Percentiles rank a stretch among this genome's conserved stretches.
phyloP scores from a whole-genome alignment of 495 filamentous ascomycete species.

The Tetracladium marchalianum region DNA sequence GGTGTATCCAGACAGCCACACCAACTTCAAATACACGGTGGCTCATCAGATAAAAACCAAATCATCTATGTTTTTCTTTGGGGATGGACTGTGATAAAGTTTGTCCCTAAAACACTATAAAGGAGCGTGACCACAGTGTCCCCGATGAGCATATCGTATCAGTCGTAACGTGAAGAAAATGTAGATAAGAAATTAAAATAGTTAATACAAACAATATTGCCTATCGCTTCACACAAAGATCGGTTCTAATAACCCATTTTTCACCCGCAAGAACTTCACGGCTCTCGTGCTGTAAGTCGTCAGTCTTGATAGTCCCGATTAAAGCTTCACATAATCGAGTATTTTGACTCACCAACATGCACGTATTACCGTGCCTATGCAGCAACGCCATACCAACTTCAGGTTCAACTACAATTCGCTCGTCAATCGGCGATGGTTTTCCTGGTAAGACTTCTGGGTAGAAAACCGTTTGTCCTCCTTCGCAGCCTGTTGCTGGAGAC shows the following conservation, averaged over 20 bases:
- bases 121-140: too few relatives aligned
- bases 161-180: too few relatives aligned
- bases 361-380: conserved; percentile 82
- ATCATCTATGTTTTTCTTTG: too few relatives aligned
- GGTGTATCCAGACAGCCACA: too few relatives aligned
- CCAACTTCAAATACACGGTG: too few relatives aligned
- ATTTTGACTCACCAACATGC: conserved; percentile 46
- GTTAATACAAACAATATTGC: background rate
- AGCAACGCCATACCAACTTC: conserved; percentile 78
- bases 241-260: conserved; percentile 89
- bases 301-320: conserved; percentile 6
- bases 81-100: too few relatives aligned
- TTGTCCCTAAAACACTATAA: too few relatives aligned
- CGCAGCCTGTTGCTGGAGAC: conserved; percentile 51
- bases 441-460: conserved; percentile 50
- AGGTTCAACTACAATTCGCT: conserved; percentile 55
- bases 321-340: background rate
- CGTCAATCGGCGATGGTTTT: conserved; percentile 31
- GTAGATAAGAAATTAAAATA: too few relatives aligned
- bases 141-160: too few relatives aligned
- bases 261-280: conserved; percentile 68
- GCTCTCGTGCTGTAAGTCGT: conserved; percentile 55
- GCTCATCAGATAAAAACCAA: too few relatives aligned
- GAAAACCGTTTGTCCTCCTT: conserved; percentile 86
- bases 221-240: conserved; percentile 62